Evolutionary conservation across 805 yeast species (phyloP).

Genomic region (Lipomyces chichibuensis): DNA sequence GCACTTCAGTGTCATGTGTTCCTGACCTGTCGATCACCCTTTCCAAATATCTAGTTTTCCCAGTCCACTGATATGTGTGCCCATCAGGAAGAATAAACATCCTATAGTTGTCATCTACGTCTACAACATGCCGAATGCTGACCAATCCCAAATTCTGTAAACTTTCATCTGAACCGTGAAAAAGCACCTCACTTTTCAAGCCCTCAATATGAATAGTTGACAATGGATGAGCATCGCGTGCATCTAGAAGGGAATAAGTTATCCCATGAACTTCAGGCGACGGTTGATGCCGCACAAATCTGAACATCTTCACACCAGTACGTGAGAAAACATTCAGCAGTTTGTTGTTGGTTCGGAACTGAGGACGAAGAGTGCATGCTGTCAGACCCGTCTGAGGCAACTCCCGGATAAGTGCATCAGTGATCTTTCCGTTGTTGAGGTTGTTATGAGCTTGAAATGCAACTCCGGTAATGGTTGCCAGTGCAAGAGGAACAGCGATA

Average conservation of each 20-base stretch:
- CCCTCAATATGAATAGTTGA: constrained; percentile 21
- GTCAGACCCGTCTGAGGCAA: constrained; percentile 31
- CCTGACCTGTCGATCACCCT: constrained; percentile 60
- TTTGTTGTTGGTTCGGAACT: constrained; percentile 23
- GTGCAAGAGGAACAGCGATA: constrained; percentile 11
- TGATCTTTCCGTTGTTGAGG: not conserved
- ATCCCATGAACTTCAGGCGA: constrained; percentile 8
- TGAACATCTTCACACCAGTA: constrained; percentile 20
- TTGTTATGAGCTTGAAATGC: constrained; percentile 5
- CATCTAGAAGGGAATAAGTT: constrained; percentile 18
- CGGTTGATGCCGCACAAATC: constrained; percentile 20
- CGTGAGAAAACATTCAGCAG: constrained; percentile 23
- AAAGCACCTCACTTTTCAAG: constrained; percentile 15
- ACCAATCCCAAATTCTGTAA: constrained; percentile 58
- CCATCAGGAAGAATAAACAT: constrained; percentile 66
- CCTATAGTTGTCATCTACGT: constrained; percentile 63
- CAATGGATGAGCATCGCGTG: constrained; percentile 8
- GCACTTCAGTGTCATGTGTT: constrained; percentile 49
- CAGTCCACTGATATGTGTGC: constrained; percentile 65
- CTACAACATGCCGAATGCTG: constrained; percentile 60
- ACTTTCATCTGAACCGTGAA: constrained; percentile 12
- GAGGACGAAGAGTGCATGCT: constrained; percentile 30
- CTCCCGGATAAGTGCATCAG: constrained; percentile 24
- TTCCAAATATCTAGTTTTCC: constrained; percentile 60
- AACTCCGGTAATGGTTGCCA: constrained; percentile 14